Evolutionary conservation across 2,329 filamentous ascomycete species (phyloP), one percentile per base, ranked within the genome.

Genomic region (Nemania sp.): DNA sequence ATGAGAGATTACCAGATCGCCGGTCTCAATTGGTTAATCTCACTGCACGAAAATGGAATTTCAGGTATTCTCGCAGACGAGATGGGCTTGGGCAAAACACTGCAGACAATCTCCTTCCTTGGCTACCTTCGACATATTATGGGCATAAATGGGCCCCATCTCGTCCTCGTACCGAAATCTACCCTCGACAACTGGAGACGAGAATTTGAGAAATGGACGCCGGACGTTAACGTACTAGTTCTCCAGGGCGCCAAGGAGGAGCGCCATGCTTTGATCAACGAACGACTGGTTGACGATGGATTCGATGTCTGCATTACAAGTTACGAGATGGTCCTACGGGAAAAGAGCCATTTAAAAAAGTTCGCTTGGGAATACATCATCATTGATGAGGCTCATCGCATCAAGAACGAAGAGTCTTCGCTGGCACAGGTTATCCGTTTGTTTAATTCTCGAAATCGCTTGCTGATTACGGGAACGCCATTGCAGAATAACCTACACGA

Each of bases 291-390:
- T 20, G 93, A 97, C 67, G 94, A 98, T 79, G 93, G 97, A 73
- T 99, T 99, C 74, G 96, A 99, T 76, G 95, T 98, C 20, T 98
- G 95, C 82, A 93, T 99, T 78, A 99, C 96, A 15, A 98, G 94
- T 79, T 99, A 99, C 82, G 96, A 99, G 80, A 98, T 99, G 95
- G 94, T 99, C 67, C 86, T 99, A 13, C 90, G 96, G 66, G 96
- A 99, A 79, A 98, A 99, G 83, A 86, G 92, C 0, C 93, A 97
- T 74, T 81, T 99, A 73, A 97, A 96, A 83, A 98, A 98, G 80
- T 97, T 99, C 79, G 94, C 96, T 0, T 99, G 96, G 96, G 95
- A 99, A 80, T 99, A 99, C 81, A 99, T 99, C 80, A 97, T 99
- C 74, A 97, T 99, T 72, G 96, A 99, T 76, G 96, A 99, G 82